Percentiles rank a stretch among this genome's conserved stretches.
phyloP scores from a whole-genome alignment of 257 asterid species.

The Cynanchum wilfordii region DNA sequence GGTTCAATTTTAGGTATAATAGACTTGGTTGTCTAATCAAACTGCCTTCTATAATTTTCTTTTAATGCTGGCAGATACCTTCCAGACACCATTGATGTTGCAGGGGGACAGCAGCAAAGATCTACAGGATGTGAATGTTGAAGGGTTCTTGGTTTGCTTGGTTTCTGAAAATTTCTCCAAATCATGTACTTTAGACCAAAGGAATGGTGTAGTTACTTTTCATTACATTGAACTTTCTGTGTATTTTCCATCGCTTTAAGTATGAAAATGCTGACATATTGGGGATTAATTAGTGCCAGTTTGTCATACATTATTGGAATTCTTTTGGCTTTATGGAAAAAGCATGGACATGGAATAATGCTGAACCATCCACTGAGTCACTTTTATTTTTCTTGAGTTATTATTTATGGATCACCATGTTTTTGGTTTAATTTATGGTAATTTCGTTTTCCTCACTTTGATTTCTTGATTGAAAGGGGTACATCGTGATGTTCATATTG shows the following conservation, averaged over 20 bases:
- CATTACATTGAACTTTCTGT: not conserved
- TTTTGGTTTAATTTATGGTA: not conserved
- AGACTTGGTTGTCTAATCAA: not conserved
- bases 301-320: not conserved
- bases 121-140: slow-evolving; percentile 65
- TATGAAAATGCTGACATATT: not conserved
- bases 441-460: not conserved
- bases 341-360: not conserved
- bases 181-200: slow-evolving; percentile 10
- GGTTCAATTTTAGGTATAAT: not conserved
- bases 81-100: slow-evolving; percentile 54
- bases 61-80: slow-evolving; percentile 28
- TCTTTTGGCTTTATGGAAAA: not conserved
- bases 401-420: not conserved
- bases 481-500: no score
- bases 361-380: not conserved
- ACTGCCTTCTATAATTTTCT: not conserved
- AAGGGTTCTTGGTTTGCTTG: slow-evolving; percentile 5
- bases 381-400: not conserved
- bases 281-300: not conserved
- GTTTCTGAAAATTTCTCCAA: slow-evolving; percentile 1
- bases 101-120: slow-evolving; percentile 55
- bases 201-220: not conserved
- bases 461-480: no score
- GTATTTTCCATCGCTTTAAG: not conserved